These are phyloP conservation scores for Beauveria scarabaeidicola DNA, from an alignment of 2,329 filamentous ascomycete species.

Conservation along the genomic window DNA sequence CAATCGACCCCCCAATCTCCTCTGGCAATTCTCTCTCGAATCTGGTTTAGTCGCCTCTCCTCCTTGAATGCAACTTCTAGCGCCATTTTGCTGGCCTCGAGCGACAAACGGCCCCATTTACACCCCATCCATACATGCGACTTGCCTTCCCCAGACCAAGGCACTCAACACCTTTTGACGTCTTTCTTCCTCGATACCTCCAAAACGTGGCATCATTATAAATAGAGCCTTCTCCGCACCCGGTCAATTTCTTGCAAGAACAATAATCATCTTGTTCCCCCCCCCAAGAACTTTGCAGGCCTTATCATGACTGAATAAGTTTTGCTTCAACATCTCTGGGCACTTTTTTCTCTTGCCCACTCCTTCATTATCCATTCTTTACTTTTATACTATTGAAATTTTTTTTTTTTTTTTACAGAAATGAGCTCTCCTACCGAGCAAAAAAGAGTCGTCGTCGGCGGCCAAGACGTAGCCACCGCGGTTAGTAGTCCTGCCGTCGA, in stretches of 20 bases:
- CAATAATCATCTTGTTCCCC: neutral
- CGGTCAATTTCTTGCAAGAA: neutral
- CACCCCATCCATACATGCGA: neutral
- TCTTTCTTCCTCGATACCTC: neutral
- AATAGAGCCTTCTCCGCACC: neutral
- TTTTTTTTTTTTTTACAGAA: too few species aligned
- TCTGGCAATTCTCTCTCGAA: neutral
- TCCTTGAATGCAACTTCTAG: neutral
- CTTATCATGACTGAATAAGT: constrained; percentile 2
- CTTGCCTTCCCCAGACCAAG: neutral
- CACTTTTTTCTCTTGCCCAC: neutral
- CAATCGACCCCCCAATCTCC: neutral
- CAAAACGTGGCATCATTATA: neutral
- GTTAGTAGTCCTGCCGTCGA: neutral
- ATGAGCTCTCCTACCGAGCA: too few species aligned
- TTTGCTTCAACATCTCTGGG: neutral
- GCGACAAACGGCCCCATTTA: neutral
- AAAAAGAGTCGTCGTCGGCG: too few species aligned
- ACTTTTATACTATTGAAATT: neutral
- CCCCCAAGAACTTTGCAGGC: neutral
- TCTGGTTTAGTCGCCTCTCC: neutral
- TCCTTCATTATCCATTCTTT: neutral
- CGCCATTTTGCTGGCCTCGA: neutral
- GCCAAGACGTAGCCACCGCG: neutral
- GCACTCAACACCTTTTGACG: neutral